These are phyloP conservation scores for Vairimorpha necatrix DNA, from an alignment of 371 early-diverging fungal species.

Conservation along the genomic window DNA sequence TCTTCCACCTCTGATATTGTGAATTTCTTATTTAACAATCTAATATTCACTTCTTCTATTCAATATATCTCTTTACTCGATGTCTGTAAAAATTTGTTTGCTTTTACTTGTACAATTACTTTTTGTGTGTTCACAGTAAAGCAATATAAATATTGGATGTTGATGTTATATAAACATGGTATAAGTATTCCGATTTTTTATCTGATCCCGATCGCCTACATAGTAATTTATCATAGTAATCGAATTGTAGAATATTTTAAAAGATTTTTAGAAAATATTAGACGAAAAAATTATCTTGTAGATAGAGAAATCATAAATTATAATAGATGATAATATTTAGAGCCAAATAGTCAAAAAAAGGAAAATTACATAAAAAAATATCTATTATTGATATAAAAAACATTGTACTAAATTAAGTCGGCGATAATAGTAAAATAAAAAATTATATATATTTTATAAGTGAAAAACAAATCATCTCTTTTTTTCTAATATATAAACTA, in stretches of 20 bases:
- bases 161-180: neutral
- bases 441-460: too few relatives aligned
- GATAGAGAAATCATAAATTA: too few relatives aligned
- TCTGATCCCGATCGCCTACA: neutral
- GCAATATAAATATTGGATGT: neutral
- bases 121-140: neutral
- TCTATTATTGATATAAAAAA: too few relatives aligned
- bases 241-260: neutral
- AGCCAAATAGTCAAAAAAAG: too few relatives aligned
- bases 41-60: neutral
- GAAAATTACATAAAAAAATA: too few relatives aligned
- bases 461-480: too few relatives aligned
- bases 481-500: too few relatives aligned
- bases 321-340: too few relatives aligned
- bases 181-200: neutral
- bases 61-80: neutral
- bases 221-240: neutral
- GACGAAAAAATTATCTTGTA: neutral
- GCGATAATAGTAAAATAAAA: too few relatives aligned
- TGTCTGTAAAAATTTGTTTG: neutral
- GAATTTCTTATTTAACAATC: neutral
- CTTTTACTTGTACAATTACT: neutral
- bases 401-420: too few relatives aligned
- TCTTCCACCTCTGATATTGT: neutral
- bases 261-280: neutral